phyloP scores from a whole-genome alignment of 768 basidiomycete species.

The Lactifluus pinguis region DNA sequence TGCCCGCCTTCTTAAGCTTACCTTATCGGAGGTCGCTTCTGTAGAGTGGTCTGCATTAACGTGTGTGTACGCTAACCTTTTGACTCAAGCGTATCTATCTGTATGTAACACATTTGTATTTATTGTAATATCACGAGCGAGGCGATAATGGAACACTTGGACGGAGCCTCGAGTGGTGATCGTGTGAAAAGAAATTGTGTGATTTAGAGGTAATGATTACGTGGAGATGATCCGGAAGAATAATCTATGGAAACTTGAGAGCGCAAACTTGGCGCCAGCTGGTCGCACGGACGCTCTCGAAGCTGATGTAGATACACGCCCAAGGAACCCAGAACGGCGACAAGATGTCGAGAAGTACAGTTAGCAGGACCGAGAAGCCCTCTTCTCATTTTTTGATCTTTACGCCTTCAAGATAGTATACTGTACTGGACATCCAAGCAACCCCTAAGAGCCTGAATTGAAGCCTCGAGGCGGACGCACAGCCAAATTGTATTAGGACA shows the following conservation, averaged over 20 bases:
- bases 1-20: not conserved
- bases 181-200: conserved; percentile 1
- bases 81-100: conserved; percentile 15
- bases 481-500: not conserved
- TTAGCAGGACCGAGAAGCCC: not conserved
- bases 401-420: not conserved
- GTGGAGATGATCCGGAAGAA: conserved; percentile 7
- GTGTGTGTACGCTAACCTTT: conserved; percentile 12
- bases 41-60: conserved; percentile 1
- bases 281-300: not conserved
- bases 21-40: conserved; percentile 3
- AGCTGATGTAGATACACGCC: not conserved
- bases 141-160: conserved; percentile 3
- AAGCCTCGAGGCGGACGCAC: conserved; percentile 3
- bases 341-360: not conserved
- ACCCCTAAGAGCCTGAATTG: not conserved
- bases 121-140: conserved; percentile 5
- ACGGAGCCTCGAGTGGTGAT: not conserved
- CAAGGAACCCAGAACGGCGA: not conserved
- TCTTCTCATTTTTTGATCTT: not conserved
- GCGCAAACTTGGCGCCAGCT: not conserved
- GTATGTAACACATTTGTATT: conserved; percentile 14
- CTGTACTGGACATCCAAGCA: not conserved
- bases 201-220: not conserved
- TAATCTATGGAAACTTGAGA: conserved; percentile 4